Evolutionary conservation across 2,329 filamentous ascomycete genomes (phyloP).

Genomic region (Xylaria multiplex): DNA sequence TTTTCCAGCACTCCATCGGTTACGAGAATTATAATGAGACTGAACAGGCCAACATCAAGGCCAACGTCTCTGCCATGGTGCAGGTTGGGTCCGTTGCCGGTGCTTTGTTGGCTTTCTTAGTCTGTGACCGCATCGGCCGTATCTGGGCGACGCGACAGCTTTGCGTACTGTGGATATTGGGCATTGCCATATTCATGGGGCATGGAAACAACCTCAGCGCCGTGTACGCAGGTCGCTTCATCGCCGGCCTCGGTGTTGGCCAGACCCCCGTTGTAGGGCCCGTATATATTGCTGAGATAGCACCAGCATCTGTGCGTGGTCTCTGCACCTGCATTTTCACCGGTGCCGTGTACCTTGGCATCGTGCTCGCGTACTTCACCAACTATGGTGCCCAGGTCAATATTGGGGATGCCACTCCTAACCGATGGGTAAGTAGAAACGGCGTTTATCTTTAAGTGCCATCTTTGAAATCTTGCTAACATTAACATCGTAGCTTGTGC

Average conservation of each 20-base stretch:
- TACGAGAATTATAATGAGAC: slow-evolving; percentile 62
- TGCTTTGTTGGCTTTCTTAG: slow-evolving; percentile 69
- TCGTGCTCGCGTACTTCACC: slow-evolving; percentile 82
- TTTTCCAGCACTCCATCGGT: slow-evolving; percentile 70
- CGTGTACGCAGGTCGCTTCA: slow-evolving; percentile 73
- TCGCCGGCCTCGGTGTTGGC: slow-evolving; percentile 72
- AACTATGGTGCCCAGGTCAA: slow-evolving; percentile 69
- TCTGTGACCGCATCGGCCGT: slow-evolving; percentile 70
- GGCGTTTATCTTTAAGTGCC: neutral
- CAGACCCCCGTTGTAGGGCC: slow-evolving; percentile 75
- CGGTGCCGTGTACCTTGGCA: slow-evolving; percentile 78
- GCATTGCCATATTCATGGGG: slow-evolving; percentile 67
- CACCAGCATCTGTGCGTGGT: slow-evolving; percentile 74
- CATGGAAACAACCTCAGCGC: slow-evolving; percentile 63
- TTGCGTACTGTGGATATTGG: slow-evolving; percentile 66
- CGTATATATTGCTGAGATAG: slow-evolving; percentile 78
- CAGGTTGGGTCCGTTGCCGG: slow-evolving; percentile 80
- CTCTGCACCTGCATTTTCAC: slow-evolving; percentile 78
- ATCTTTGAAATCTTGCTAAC: slow-evolving; percentile 11
- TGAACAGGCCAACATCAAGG: slow-evolving; percentile 73
- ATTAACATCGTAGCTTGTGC: slow-evolving; percentile 64
- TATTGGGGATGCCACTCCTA: slow-evolving; percentile 57
- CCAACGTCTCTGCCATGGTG: slow-evolving; percentile 83
- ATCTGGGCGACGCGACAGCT: slow-evolving; percentile 70
- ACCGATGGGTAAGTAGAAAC: slow-evolving; percentile 57